Evolutionary conservation across 208 protist species (phyloP).

Genomic region (Leishmania gerbilli): DNA sequence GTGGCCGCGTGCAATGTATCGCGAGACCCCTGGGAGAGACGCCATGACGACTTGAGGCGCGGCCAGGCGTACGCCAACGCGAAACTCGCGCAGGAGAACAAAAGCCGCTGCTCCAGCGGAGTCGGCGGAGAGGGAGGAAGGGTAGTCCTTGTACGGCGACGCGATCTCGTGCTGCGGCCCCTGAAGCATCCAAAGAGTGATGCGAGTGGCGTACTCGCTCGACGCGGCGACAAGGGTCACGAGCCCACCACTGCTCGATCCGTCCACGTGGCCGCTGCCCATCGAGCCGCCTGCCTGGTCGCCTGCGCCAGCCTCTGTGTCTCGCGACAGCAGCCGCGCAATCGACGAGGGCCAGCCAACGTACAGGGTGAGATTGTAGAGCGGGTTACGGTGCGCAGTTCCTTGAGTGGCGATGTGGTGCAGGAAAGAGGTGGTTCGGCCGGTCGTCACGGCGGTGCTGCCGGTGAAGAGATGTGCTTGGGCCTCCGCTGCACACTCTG

Average conservation of each 20-base stretch:
- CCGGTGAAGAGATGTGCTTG: neutral
- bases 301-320: neutral
- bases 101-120: conserved; percentile 4
- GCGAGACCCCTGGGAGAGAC: conserved; percentile 19
- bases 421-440: conserved; percentile 23
- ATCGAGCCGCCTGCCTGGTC: neutral
- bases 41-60: conserved; percentile 13
- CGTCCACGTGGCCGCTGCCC: neutral
- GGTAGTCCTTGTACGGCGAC: neutral
- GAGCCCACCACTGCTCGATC: neutral
- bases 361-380: conserved; percentile 48
- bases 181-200: conserved; percentile 37
- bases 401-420: conserved; percentile 36
- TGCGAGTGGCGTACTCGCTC: conserved; percentile 43
- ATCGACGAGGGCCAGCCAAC: conserved; percentile 25
- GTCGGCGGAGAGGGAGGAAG: neutral
- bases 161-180: neutral
- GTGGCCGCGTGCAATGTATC: conserved; percentile 10
- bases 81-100: conserved; percentile 38
- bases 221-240: conserved; percentile 34
- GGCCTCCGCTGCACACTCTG: neutral
- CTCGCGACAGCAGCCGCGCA: conserved; percentile 8
- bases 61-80: conserved; percentile 33
- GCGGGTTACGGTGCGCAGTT: conserved; percentile 46
- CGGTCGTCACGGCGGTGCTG: conserved; percentile 1